Evolutionary conservation across 2,329 filamentous ascomycete genomes (phyloP).

Genomic region (Trichothecium sympodiale): DNA sequence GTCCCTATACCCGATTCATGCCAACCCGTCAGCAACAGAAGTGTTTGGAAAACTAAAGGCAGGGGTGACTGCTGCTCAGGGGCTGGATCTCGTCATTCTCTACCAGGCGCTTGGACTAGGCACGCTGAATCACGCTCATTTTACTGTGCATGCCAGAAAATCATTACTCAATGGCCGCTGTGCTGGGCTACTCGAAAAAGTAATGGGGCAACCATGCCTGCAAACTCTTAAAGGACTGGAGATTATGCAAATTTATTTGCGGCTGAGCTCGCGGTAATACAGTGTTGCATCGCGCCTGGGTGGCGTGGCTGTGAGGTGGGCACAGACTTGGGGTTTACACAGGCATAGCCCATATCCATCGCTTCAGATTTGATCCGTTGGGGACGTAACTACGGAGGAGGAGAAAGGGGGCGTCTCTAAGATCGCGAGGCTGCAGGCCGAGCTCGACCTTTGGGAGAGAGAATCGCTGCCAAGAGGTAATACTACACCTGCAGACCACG

Average conservation of each 20-base stretch:
- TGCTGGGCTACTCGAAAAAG: slow-evolving; percentile 7
- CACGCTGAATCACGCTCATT: slow-evolving; percentile 9
- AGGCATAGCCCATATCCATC: slow-evolving; percentile 14
- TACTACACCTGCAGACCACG: slow-evolving; percentile 3
- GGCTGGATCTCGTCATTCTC: slow-evolving; percentile 1
- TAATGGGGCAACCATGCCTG: slow-evolving; percentile 9
- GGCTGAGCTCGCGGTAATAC: slow-evolving; percentile 11
- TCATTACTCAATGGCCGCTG: slow-evolving; percentile 9
- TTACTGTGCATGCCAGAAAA: slow-evolving; percentile 11
- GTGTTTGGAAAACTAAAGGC: slow-evolving; percentile 3
- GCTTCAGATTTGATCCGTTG: slow-evolving; percentile 15
- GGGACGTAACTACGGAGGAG: slow-evolving; percentile 13
- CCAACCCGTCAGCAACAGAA: slow-evolving; percentile 10
- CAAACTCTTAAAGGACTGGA: slow-evolving; percentile 11
- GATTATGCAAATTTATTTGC: slow-evolving; percentile 13
- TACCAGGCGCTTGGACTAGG: slow-evolving; percentile 10
- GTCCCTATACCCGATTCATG: slow-evolving; percentile 9
- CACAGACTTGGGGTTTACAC: slow-evolving; percentile 13
- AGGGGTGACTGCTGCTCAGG: background rate
- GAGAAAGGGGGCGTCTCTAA: slow-evolving; percentile 13
- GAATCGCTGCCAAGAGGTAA: slow-evolving; percentile 4
- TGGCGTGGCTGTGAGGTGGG: slow-evolving; percentile 12
- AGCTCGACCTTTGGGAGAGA: slow-evolving; percentile 13
- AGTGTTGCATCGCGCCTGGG: slow-evolving; percentile 11
- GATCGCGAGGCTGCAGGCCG: slow-evolving; percentile 11